Percentiles rank a stretch among this genome's conserved stretches.
Conservation (phyloP, 768 basidiomycete genomes). For the Sporobolomyces phaffii region DNA sequence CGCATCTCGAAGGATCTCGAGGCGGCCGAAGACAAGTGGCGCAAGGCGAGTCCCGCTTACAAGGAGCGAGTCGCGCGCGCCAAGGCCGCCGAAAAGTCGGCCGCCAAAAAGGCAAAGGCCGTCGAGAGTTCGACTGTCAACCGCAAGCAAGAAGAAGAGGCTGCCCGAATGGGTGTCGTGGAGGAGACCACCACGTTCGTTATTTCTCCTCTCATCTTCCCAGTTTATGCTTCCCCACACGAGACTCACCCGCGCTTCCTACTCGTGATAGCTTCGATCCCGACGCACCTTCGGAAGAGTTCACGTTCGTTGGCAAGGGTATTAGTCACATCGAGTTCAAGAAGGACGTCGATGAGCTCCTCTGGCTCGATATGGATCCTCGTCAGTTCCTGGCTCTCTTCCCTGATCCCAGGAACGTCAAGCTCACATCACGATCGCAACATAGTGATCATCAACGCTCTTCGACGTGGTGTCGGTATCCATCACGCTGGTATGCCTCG, state of each 20-base stretch:
- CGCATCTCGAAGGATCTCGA: slow-evolving; percentile 48
- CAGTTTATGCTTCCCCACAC: too few species aligned
- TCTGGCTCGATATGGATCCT: slow-evolving; percentile 36
- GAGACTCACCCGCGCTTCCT: background rate
- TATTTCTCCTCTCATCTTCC: slow-evolving; percentile 41
- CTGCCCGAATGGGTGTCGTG: slow-evolving; percentile 32
- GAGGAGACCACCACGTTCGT: slow-evolving; percentile 51
- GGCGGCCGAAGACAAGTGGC: slow-evolving; percentile 55
- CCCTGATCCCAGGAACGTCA: background rate
- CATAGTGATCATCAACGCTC: slow-evolving; percentile 52
- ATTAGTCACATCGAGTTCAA: slow-evolving; percentile 54
- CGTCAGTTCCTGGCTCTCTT: slow-evolving; percentile 4
- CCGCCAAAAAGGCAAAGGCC: slow-evolving; percentile 49
- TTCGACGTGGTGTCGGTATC: slow-evolving; percentile 61
- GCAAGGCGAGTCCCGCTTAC: slow-evolving; percentile 54
- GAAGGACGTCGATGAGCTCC: slow-evolving; percentile 51
- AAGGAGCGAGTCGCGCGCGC: slow-evolving; percentile 52
- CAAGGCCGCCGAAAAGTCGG: slow-evolving; percentile 53
- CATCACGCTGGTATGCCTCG: slow-evolving; percentile 68
- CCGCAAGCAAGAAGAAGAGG: slow-evolving; percentile 42
- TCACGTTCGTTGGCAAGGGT: slow-evolving; percentile 57
- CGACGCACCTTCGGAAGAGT: slow-evolving; percentile 55
- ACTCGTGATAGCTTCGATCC: slow-evolving; percentile 53
- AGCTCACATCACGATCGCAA: background rate
- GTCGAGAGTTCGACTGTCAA: slow-evolving; percentile 40